These are phyloP conservation scores for Graphiopsis chlorocephala DNA, from an alignment of 2,329 filamentous ascomycete genomes.

Conservation along the genomic window DNA sequence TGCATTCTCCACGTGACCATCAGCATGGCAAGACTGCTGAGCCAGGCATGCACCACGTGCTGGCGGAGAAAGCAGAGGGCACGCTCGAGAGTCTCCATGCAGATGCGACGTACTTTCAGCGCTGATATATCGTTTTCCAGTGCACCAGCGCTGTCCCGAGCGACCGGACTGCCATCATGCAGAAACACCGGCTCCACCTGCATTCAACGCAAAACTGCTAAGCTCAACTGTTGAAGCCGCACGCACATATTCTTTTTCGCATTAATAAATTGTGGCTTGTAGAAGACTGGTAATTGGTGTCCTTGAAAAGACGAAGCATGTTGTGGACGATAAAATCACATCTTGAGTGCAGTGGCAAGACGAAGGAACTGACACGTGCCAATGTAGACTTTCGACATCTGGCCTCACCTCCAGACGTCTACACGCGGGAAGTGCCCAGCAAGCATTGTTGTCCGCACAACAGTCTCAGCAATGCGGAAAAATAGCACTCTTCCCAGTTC, in stretches of 20 bases:
- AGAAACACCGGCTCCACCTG: background rate
- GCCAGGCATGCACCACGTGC: background rate
- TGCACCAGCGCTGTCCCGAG: background rate
- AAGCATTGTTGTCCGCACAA: background rate
- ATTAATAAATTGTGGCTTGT: background rate
- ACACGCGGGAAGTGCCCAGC: background rate
- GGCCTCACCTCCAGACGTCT: background rate
- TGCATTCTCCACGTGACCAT: background rate
- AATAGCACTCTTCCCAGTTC: too few species aligned
- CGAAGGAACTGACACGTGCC: too few species aligned
- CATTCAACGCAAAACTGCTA: background rate
- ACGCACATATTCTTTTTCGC: background rate
- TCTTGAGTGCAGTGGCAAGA: too few species aligned
- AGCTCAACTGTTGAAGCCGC: background rate
- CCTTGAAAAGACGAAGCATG: background rate
- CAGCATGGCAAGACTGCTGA: background rate
- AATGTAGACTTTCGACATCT: background rate
- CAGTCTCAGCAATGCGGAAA: background rate
- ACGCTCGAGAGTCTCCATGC: background rate
- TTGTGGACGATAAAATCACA: background rate
- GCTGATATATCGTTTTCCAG: background rate
- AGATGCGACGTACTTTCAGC: background rate
- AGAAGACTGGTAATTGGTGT: background rate
- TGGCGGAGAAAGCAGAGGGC: background rate
- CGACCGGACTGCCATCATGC: background rate